phyloP scores from a whole-genome alignment of 1,284 basidiomycete species.

The Puccinia coronata region DNA sequence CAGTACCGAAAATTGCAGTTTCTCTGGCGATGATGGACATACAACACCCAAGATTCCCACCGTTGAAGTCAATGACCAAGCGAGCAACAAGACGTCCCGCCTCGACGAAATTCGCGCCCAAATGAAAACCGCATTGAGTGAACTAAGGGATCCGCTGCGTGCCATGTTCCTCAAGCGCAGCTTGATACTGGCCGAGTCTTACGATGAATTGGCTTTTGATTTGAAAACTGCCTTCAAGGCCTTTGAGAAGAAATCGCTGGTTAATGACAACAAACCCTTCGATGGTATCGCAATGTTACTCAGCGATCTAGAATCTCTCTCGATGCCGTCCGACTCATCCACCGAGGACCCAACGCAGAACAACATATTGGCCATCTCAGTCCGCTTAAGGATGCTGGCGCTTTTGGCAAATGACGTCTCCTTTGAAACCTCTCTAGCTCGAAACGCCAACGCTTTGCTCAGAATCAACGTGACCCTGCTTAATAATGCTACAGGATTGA shows the following conservation, averaged over 20 bases:
- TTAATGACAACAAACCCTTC: conserved; percentile 37
- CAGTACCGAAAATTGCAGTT: neutral
- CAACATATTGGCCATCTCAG: conserved; percentile 50
- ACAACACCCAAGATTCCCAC: conserved; percentile 50
- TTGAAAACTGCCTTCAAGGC: conserved; percentile 74
- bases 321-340: conserved; percentile 49
- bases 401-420: conserved; percentile 53
- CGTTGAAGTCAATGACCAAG: conserved; percentile 50
- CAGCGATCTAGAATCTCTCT: conserved; percentile 23
- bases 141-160: conserved; percentile 69
- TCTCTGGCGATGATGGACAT: conserved; percentile 18
- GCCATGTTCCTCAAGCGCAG: conserved; percentile 70
- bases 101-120: conserved; percentile 64
- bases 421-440: conserved; percentile 53
- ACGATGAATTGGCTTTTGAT: conserved; percentile 85
- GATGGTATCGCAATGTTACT: conserved; percentile 50
- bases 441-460: conserved; percentile 43
- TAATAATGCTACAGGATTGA: conserved; percentile 39
- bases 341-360: conserved; percentile 51
- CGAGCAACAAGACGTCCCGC: conserved; percentile 45
- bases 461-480: conserved; percentile 52
- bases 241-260: conserved; percentile 49
- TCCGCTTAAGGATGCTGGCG: too few relatives aligned
- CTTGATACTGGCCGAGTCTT: conserved; percentile 78
- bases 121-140: conserved; percentile 63